These are phyloP conservation scores for Aureobasidium sp. DNA, from an alignment of 2,329 filamentous ascomycete genomes.

Conservation along the genomic window DNA sequence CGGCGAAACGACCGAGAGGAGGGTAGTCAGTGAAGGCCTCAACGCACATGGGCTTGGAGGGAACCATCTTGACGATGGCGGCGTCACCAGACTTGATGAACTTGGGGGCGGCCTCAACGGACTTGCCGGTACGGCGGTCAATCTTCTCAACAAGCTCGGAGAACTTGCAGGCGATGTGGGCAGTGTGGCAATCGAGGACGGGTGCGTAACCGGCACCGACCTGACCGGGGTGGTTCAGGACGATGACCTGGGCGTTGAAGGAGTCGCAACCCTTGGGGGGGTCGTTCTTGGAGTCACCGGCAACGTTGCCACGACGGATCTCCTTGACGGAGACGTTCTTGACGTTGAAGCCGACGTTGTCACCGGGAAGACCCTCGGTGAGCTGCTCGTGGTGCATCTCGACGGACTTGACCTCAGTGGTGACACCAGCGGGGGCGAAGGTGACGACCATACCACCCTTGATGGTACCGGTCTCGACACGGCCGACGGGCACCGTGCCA, in stretches of 20 bases:
- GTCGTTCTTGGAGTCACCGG: slow-evolving; percentile 99
- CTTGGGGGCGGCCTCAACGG: slow-evolving; percentile 85
- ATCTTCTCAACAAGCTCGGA: slow-evolving; percentile 99
- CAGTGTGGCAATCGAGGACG: slow-evolving; percentile 99
- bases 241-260: slow-evolving; percentile 99
- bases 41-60: slow-evolving; percentile 99
- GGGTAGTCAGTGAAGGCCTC: slow-evolving; percentile 99
- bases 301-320: slow-evolving; percentile 99
- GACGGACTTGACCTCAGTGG: slow-evolving; percentile 99
- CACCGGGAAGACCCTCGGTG: slow-evolving; percentile 85
- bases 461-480: slow-evolving; percentile 99
- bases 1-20: slow-evolving; percentile 98
- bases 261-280: slow-evolving; percentile 80
- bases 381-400: slow-evolving; percentile 99
- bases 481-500: slow-evolving; percentile 98
- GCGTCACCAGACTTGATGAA: slow-evolving; percentile 99
- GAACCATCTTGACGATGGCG: slow-evolving; percentile 99
- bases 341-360: slow-evolving; percentile 99
- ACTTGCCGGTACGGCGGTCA: slow-evolving; percentile 99
- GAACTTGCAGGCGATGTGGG: slow-evolving; percentile 99
- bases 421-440: slow-evolving; percentile 97
- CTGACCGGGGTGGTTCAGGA: slow-evolving; percentile 99
- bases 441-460: slow-evolving; percentile 89
- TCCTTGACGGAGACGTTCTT: slow-evolving; percentile 99
- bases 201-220: slow-evolving; percentile 98